Conservation (phyloP, 805 yeast genomes). For the Saccharomycopsis amapae region DNA sequence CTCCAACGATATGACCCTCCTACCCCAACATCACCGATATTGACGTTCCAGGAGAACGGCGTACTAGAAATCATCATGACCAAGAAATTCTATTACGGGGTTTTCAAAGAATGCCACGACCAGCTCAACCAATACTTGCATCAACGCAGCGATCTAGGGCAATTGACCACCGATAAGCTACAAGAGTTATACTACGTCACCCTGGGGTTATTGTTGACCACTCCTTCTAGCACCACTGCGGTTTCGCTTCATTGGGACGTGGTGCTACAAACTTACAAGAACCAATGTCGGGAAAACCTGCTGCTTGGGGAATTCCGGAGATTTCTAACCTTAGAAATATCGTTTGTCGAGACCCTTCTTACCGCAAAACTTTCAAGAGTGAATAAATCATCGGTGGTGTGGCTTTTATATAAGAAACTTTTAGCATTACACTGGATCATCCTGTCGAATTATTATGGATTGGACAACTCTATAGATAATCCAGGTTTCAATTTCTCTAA, state of each 20-base stretch:
- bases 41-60: not conserved
- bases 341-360: constrained; percentile 21
- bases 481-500: too few relatives aligned
- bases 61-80: constrained; percentile 4
- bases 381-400: constrained; percentile 31
- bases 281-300: too few relatives aligned
- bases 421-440: constrained; percentile 1
- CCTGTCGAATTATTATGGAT: too few relatives aligned
- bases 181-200: not conserved
- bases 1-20: too few relatives aligned
- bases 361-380: constrained; percentile 26
- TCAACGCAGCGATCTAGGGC: constrained; percentile 1
- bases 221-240: not conserved
- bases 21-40: too few relatives aligned
- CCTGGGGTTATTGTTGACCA: not conserved
- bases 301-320: too few relatives aligned
- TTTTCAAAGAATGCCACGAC: constrained; percentile 13
- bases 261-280: too few relatives aligned
- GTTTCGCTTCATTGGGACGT: too few relatives aligned
- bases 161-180: not conserved
- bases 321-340: too few relatives aligned
- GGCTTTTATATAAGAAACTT: constrained; percentile 26
- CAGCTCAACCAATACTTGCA: not conserved
- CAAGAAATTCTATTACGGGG: not conserved
- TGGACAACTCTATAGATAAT: too few relatives aligned